Evolutionary conservation across 306 rosid species (phyloP), one percentile per base, ranked within the genome.

Genomic region (Acacia confusa): DNA sequence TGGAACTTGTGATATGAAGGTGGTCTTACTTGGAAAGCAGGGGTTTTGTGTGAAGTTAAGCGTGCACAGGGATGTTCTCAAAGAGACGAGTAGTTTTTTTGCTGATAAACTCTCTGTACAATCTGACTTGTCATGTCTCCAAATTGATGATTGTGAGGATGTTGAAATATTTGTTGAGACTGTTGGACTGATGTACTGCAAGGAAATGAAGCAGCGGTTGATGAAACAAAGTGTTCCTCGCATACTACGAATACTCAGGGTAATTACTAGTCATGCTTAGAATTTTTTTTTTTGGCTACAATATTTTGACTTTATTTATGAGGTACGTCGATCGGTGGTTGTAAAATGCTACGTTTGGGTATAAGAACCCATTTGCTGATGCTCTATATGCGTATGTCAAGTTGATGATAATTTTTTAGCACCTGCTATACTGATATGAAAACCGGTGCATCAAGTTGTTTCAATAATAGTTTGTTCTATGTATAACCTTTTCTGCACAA

Each of bases 11-110:
- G 92, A 95, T 86, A 76, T 90, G 88, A 95, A 91, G 90, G 91
- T 95, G 84, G 78, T 93, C 76, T 82, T 95, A 75, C 87, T 86
- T 13, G 99, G 99, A 41, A 93, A 88, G 87, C 97, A 93, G 78
- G 99, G 99, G 12, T 92, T 95, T 75, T 93, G 89, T 87, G 99
- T 95, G 78, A 95, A 92, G 90, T 82, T 93, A 80, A 92, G 94
- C 36, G 96, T 95, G 79, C 99, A 95, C 81, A 88, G 76, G 89
- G 85, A 89, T 82, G 92, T 93, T 78, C 77, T 95, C 70, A 77
- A 65, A 63, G 94, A 87, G 82, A 83, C 87, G 82, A 93, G 99
- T 85, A 78, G 81, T 58, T 92, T 88, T 85, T 90, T 95, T 58
- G 86, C 97, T 55, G 90, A 87, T 2, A 95, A 90, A 50, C 85